Base-by-base conservation (phyloP, 805 yeast genomes). In the Ogataea polymorpha region DNA sequence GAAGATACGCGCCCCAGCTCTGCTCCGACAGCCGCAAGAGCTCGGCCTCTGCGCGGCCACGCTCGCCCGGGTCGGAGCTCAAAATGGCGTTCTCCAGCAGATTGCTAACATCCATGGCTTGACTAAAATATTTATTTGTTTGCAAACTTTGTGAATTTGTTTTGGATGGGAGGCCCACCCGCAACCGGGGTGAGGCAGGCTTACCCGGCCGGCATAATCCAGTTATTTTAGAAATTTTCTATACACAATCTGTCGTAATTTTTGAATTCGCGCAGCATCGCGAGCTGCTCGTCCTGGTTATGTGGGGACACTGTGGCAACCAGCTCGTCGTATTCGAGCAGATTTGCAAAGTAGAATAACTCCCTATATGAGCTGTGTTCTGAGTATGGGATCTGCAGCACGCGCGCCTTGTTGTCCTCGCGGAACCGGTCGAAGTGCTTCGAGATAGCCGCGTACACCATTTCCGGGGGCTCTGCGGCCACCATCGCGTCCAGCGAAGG, bases 361-460 rank as follows among this genome's bases (percentile, higher is more conserved):
- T 93, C 99, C 27, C 84, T 67, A 54, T 80, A 91, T 42, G 96
- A 86, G 9, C 96, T 87, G 64, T 93, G 99, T 57, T 93, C 99
- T 55, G 95, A 83, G 56, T 93, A 93, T 0, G 99, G 98, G 1
- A 60, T 49, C 24, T 46, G 51, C 7, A 59, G 39, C 16, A 53
- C 49, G 23, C 53, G 50, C 18, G 32, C 50, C 18, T 28, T 43
- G 41, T 32, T 52, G 44, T 46, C 48, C n/a, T 41, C 43, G 21
- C 50, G 38, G 12, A 33, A 31, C 31, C 51, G 30, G 15, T 51
- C 52, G 34, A 54, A 54, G 21, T 50, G 55, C 15, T 35, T 32
- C 10, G 37, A 41, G 17, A 54, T 46, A 12, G 45, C 46, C 9
- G 33, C 23, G 18, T 23, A 39, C 14, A 54, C 55, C 13, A 38